Percentiles rank a stretch among this genome's conserved stretches.
Conservation (phyloP, 768 basidiomycete genomes). For the Leccinellum luteum region DNA sequence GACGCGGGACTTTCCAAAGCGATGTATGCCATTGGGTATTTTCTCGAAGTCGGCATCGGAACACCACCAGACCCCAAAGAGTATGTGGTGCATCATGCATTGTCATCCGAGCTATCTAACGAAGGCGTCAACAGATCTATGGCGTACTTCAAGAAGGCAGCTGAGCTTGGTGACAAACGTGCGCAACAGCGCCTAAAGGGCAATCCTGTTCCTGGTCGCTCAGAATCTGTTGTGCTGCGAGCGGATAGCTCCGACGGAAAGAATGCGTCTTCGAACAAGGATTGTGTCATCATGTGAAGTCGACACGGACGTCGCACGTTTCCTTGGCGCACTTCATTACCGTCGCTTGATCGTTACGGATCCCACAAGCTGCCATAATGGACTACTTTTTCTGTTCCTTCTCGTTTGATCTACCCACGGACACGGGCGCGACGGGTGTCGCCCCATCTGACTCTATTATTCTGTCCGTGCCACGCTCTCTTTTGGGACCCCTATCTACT, state of each 20-base stretch:
- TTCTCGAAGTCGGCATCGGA: conserved; percentile 92
- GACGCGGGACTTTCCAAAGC: conserved; percentile 91
- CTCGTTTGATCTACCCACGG: conserved; percentile 17
- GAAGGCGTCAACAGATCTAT: conserved; percentile 50
- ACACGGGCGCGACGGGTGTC: conserved; percentile 3
- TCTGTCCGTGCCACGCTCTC: background rate
- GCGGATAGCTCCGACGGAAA: conserved; percentile 49
- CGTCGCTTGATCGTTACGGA: conserved; percentile 1
- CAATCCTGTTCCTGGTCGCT: conserved; percentile 55
- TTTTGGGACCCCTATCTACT: conserved; percentile 3
- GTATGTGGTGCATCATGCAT: conserved; percentile 40
- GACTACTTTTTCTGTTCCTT: background rate
- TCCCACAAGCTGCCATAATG: background rate
- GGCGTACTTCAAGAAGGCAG: conserved; percentile 84
- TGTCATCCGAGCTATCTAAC: conserved; percentile 1
- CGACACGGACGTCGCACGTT: background rate
- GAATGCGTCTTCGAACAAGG: conserved; percentile 55
- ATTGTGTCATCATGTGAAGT: conserved; percentile 82
- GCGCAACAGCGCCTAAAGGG: conserved; percentile 79
- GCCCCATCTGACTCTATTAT: conserved; percentile 7
- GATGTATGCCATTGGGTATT: conserved; percentile 98
- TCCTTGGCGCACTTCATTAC: conserved; percentile 15
- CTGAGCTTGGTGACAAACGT: conserved; percentile 92
- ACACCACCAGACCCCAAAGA: conserved; percentile 64
- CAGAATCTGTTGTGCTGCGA: conserved; percentile 61